Evolutionary conservation across 1,284 basidiomycete species (phyloP).

Genomic region (Tylopilus sp.): DNA sequence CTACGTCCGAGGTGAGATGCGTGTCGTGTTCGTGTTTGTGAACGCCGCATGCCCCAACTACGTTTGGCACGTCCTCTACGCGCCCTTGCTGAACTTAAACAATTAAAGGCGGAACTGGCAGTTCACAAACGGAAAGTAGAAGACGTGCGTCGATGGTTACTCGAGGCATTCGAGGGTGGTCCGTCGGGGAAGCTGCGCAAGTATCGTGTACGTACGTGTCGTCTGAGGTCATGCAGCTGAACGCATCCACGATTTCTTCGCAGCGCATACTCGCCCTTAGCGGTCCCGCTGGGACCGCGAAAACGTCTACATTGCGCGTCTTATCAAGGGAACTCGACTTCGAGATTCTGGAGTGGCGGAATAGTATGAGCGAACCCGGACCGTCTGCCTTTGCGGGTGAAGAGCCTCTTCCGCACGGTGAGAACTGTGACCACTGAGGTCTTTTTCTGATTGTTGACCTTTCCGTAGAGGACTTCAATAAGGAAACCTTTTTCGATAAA

Average conservation of each 20-base stretch:
- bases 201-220: conserved; percentile 60
- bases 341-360: conserved; percentile 87
- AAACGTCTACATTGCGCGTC: conserved; percentile 81
- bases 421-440: neutral
- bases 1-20: conserved; percentile 54
- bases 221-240: neutral
- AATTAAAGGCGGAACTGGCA: conserved; percentile 69
- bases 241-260: neutral
- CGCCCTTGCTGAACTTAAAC: neutral
- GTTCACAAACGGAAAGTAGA: conserved; percentile 87
- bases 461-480: conserved; percentile 31
- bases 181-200: conserved; percentile 63
- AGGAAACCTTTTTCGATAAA: conserved; percentile 67
- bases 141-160: conserved; percentile 82
- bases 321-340: conserved; percentile 74
- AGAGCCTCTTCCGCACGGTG: conserved; percentile 10
- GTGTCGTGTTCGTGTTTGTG: neutral
- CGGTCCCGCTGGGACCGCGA: conserved; percentile 88
- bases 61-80: neutral
- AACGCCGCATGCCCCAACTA: neutral
- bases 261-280: conserved; percentile 84
- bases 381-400: conserved; percentile 4
- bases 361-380: conserved; percentile 46
- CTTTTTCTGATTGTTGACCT: neutral
- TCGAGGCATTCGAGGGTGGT: conserved; percentile 76